A percentile compares a stretch with the other conserved stretches of the same genome.
phyloP scores from a whole-genome alignment of 1,139 yeast species.

The Debaryomyces sp. region DNA sequence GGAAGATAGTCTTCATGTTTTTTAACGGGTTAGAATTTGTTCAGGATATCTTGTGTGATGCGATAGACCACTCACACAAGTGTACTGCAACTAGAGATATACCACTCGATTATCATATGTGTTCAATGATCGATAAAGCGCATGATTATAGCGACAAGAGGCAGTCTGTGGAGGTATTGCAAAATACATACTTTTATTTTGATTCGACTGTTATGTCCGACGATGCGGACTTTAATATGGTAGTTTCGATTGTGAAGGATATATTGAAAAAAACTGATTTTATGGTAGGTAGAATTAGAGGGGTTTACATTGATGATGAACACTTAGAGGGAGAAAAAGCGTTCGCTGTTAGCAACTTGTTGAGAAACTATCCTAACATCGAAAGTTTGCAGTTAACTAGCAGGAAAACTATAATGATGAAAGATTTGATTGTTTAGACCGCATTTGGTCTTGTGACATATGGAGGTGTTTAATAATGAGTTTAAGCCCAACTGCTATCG shows the following conservation, averaged over 20 bases:
- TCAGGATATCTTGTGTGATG: slow-evolving; percentile 33
- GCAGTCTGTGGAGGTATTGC: slow-evolving; percentile 13
- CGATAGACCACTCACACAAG: slow-evolving; percentile 28
- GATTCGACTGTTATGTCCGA: slow-evolving; percentile 30
- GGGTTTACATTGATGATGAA: slow-evolving; percentile 38
- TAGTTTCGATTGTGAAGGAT: slow-evolving; percentile 38
- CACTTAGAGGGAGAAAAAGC: slow-evolving; percentile 36
- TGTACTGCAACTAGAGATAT: neutral
- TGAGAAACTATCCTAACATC: slow-evolving; percentile 36
- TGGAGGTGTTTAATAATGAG: neutral
- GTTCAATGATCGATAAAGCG: neutral
- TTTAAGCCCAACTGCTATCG: neutral
- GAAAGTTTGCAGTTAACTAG: slow-evolving; percentile 37
- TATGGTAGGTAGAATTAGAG: slow-evolving; percentile 37
- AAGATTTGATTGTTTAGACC: slow-evolving; percentile 14
- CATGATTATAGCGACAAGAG: neutral
- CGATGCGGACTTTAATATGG: slow-evolving; percentile 25
- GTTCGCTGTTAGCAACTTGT: slow-evolving; percentile 32
- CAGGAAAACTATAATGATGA: slow-evolving; percentile 17
- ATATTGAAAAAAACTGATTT: slow-evolving; percentile 38
- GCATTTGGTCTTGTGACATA: neutral
- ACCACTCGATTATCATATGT: slow-evolving; percentile 4
- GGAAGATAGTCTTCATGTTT: slow-evolving; percentile 43
- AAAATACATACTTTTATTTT: slow-evolving; percentile 39
- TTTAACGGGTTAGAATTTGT: slow-evolving; percentile 40